phyloP scores from a whole-genome alignment of 352 stramenopile genomes.

The Pelagophyceae sp. region DNA sequence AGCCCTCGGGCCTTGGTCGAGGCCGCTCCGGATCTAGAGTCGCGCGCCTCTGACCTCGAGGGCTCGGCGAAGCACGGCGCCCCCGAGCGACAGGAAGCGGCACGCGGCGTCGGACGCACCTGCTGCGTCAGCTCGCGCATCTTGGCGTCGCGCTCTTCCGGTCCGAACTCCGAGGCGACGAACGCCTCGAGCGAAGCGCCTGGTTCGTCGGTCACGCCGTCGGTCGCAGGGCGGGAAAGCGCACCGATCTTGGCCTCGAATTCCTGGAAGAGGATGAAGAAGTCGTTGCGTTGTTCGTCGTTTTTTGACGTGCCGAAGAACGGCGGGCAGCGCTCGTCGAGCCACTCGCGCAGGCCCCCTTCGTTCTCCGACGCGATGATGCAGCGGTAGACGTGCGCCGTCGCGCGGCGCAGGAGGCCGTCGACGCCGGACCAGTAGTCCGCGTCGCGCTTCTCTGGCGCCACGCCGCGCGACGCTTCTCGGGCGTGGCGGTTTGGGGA shows the following conservation, averaged over 20 bases:
- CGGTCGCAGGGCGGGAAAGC: too few relatives aligned
- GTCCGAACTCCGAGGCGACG: not conserved
- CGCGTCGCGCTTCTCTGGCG: not conserved
- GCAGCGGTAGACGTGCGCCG: slow-evolving; percentile 11
- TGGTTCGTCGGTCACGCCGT: too few relatives aligned
- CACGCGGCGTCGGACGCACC: too few relatives aligned
- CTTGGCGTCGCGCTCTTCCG: not conserved
- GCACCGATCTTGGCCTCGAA: not conserved
- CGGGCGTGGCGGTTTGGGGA: too few relatives aligned
- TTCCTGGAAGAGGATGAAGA: slow-evolving; percentile 17
- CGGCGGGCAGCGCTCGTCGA: not conserved
- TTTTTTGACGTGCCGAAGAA: not conserved
- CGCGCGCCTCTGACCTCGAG: too few relatives aligned
- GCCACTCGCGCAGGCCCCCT: slow-evolving; percentile 3
- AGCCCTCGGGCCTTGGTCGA: not conserved
- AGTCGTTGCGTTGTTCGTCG: slow-evolving; percentile 2
- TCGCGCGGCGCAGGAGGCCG: not conserved
- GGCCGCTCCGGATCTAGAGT: not conserved
- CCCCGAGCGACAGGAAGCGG: too few relatives aligned
- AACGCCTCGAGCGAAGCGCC: not conserved
- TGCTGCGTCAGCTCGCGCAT: not conserved
- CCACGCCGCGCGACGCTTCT: not conserved
- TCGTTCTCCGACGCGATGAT: slow-evolving; percentile 9
- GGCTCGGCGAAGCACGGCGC: too few relatives aligned
- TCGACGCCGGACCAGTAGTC: slow-evolving; percentile 4